phyloP scores from a whole-genome alignment of 345 rosid species.

The Eucalyptus erythrocorys region DNA sequence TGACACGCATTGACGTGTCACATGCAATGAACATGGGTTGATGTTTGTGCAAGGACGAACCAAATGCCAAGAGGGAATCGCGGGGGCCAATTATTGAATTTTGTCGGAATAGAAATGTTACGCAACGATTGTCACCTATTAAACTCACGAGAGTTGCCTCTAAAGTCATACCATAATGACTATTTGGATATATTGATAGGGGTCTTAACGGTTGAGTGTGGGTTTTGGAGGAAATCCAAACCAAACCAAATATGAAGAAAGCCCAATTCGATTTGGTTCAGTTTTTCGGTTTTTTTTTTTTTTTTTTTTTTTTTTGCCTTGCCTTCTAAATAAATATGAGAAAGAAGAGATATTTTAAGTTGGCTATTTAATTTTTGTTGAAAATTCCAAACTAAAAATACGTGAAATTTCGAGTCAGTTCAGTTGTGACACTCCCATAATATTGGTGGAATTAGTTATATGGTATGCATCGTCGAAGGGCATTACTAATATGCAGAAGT shows the following conservation, averaged over 20 bases:
- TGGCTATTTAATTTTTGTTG: rapidly evolving
- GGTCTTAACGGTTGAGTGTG: too few relatives aligned
- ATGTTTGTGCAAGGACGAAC: background rate
- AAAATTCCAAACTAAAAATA: too few relatives aligned
- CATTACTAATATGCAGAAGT: background rate
- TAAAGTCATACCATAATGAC: rapidly evolving
- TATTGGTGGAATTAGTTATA: background rate
- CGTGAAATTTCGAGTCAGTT: rapidly evolving
- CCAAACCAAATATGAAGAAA: too few relatives aligned
- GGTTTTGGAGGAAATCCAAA: rapidly evolving
- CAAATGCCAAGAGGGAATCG: background rate
- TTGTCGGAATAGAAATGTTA: too few relatives aligned
- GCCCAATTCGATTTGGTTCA: rapidly evolving
- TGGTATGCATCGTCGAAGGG: background rate
- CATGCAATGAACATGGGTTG: background rate
- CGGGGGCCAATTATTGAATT: too few relatives aligned
- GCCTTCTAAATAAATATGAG: too few relatives aligned
- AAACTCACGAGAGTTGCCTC: background rate
- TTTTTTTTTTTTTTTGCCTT: rapidly evolving
- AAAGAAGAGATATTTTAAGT: too few relatives aligned
- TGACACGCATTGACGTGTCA: too few relatives aligned
- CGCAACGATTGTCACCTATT: rapidly evolving
- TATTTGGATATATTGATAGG: too few relatives aligned
- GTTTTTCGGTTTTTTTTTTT: rapidly evolving
- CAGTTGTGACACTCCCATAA: rapidly evolving